Percentiles rank a stretch among this genome's conserved stretches.
phyloP scores from a whole-genome alignment of 805 yeast genomes.

The Sugiyamaella valdiviana region DNA sequence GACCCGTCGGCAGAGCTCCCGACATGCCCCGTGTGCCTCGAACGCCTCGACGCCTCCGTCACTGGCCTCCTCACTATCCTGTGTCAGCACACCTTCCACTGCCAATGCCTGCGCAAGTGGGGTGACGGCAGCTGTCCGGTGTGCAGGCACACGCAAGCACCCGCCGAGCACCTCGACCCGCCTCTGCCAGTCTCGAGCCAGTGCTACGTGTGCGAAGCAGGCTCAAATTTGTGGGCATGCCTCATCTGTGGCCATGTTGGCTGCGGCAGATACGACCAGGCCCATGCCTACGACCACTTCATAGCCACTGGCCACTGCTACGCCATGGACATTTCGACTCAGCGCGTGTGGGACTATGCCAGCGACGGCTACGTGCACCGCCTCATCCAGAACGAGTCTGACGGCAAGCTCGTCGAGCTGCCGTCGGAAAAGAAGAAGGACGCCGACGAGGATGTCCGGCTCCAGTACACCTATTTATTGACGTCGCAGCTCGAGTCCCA shows the following conservation, averaged over 20 bases:
- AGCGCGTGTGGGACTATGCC: constrained; percentile 92
- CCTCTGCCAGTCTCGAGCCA: constrained; percentile 13
- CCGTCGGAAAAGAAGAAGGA: constrained; percentile 11
- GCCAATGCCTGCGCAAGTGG: constrained; percentile 84
- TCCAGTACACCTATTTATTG: constrained; percentile 74
- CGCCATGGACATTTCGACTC: constrained; percentile 79
- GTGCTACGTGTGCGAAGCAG: constrained; percentile 44
- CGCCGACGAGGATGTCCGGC: constrained; percentile 48
- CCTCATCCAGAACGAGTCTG: constrained; percentile 73
- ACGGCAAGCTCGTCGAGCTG: constrained; percentile 79
- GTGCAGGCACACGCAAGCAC: constrained; percentile 50
- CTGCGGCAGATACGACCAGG: constrained; percentile 79
- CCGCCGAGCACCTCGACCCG: constrained; percentile 33
- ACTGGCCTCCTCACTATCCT: constrained; percentile 83
- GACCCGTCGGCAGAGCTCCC: constrained; percentile 56
- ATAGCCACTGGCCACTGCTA: constrained; percentile 76
- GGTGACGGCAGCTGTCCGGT: constrained; percentile 87
- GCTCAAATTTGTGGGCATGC: constrained; percentile 78
- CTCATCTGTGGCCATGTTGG: constrained; percentile 88
- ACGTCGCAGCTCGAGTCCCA: constrained; percentile 81
- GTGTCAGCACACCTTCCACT: constrained; percentile 90
- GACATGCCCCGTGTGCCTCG: constrained; percentile 89
- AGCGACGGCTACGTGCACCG: constrained; percentile 88
- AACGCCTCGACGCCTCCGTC: constrained; percentile 72
- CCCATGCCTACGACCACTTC: constrained; percentile 81